These are phyloP conservation scores for Onygenales sp. DNA, from an alignment of 2,329 filamentous ascomycete species.

Conservation along the genomic window DNA sequence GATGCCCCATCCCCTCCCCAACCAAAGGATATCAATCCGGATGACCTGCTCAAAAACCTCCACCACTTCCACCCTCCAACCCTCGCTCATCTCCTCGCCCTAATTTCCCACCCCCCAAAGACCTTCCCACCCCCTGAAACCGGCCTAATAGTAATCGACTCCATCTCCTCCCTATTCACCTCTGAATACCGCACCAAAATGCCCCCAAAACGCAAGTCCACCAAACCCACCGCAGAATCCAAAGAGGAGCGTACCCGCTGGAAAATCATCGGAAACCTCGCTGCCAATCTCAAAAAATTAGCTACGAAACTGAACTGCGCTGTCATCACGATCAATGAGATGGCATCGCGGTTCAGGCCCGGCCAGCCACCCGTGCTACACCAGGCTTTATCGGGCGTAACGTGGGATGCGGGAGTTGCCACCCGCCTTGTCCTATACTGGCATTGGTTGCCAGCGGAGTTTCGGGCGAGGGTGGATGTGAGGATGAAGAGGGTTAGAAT, in stretches of 20 bases:
- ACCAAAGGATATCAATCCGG: conserved; percentile 1
- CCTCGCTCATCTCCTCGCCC: conserved; percentile 58
- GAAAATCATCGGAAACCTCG: conserved; percentile 58
- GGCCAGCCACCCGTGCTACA: conserved; percentile 56
- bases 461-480: conserved; percentile 21
- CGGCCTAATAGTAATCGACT: conserved; percentile 66
- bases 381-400: conserved; percentile 62
- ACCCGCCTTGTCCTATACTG: conserved; percentile 69
- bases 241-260: conserved; percentile 24
- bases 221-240: background rate
- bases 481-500: conserved; percentile 45
- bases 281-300: conserved; percentile 54
- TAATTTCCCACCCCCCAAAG: conserved; percentile 59
- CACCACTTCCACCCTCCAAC: conserved; percentile 54
- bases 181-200: conserved; percentile 57
- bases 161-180: conserved; percentile 66
- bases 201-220: conserved; percentile 28
- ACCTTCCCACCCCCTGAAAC: conserved; percentile 54
- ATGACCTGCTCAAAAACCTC: conserved; percentile 4
- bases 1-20: background rate
- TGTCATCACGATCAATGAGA: conserved; percentile 68
- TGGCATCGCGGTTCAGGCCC: conserved; percentile 70
- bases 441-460: conserved; percentile 50
- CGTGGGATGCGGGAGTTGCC: conserved; percentile 72
- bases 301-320: conserved; percentile 65